A percentile compares a stretch with the other conserved stretches of the same genome.
Evolutionary conservation across 2,329 filamentous ascomycete species (phyloP).

Genomic region (Thyridium curvatum): DNA sequence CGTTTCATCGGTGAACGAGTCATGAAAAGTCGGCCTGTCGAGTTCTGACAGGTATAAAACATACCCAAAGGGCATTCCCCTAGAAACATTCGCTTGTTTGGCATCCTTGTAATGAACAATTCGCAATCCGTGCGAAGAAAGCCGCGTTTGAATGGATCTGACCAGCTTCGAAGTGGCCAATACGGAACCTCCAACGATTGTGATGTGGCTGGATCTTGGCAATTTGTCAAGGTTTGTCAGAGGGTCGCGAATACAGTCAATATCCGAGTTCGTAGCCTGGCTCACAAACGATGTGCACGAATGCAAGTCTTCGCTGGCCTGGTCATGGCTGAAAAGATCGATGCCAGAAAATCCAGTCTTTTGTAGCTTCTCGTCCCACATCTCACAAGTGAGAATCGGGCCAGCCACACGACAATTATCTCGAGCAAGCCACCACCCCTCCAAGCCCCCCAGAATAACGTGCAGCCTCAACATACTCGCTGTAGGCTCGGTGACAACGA

Average conservation of each 20-base stretch:
- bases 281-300: conserved; percentile 4
- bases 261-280: neutral
- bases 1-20: neutral
- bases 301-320: neutral
- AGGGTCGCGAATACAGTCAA: neutral
- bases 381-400: conserved; percentile 16
- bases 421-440: conserved; percentile 24
- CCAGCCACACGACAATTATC: conserved; percentile 19
- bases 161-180: neutral
- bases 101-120: too few species aligned
- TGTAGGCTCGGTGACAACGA: conserved; percentile 19
- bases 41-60: too few species aligned
- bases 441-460: conserved; percentile 21
- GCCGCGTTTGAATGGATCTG: neutral
- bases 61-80: too few species aligned
- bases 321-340: conserved; percentile 19
- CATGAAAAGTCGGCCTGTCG: too few species aligned
- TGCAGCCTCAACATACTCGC: conserved; percentile 18
- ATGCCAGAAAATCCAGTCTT: conserved; percentile 16
- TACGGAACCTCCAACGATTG: neutral
- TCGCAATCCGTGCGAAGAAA: neutral
- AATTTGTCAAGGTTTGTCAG: neutral
- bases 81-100: too few species aligned
- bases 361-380: conserved; percentile 18
- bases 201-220: neutral